Base-by-base conservation (phyloP, 352 stramenopile species). In the Blastocystis sp. region DNA sequence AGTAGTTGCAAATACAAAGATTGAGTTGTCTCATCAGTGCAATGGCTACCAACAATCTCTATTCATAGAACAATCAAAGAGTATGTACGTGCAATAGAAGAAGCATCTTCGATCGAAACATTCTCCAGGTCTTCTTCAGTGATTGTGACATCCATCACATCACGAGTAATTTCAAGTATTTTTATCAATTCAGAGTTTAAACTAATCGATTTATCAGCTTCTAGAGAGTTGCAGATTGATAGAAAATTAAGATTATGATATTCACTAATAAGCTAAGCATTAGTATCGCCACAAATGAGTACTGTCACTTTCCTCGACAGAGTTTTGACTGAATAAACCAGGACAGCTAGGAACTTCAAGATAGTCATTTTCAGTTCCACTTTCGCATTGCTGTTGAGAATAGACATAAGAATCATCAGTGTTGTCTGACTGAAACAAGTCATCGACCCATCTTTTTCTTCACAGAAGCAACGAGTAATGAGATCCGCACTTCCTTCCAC, bases 91-190 rank as follows among this genome's bases (percentile, higher is more conserved):
- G 70, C 50, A n/a, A 80, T 61, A 7, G 70, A 23, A 11, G 70
- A 20, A 23, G 55, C 50, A 41, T 80, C 70, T 20, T 80, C 70
- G 0, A 34, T 61, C 34, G 13, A 50, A 8, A 80, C 50, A 11
- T 13, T 64, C 45, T 61, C 47, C 39, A 80, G 20, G 7, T 80
- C 70, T 41, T 80, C 70, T 26, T 80, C 70, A 4, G 70, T 80
- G 70, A 80, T 80, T 20, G 70, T 62, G 2, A 80, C 20, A 26
- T 80, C 70, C 70, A 80, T 80, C 15, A 80, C 70, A 15, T 80
- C 70, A 7, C 70, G 70, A 26, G 70, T 62, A 26, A 80, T 64
- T 7, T 13, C 55, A 6, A 80, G 23, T 45, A 80, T 80, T 29
- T 18, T n/a, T 29, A 26, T 15, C 23, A 80, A 23, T 50, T 50